A percentile compares a stretch with the other conserved stretches of the same genome.
Conservation (phyloP, 441 rosid genomes). For the Pelargonium fulgidum region DNA sequence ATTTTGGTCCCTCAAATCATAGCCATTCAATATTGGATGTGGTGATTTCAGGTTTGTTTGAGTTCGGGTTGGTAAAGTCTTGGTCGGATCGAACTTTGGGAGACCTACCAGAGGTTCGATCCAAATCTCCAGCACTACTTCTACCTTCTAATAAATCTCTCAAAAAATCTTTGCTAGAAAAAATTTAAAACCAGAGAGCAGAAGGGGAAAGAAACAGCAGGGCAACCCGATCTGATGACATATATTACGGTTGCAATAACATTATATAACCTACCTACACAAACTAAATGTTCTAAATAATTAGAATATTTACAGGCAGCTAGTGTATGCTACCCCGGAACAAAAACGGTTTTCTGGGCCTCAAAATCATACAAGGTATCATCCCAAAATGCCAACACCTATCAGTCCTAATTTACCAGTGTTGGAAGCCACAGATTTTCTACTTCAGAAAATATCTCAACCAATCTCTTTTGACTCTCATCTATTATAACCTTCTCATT, state of each 20-base stretch:
- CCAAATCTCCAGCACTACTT: no score
- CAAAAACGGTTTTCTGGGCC: constrained; percentile 35
- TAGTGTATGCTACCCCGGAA: constrained; percentile 26
- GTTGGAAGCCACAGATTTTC: constrained; percentile 24
- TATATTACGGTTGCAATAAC: not conserved
- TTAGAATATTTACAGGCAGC: constrained; percentile 33
- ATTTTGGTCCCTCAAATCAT: not conserved
- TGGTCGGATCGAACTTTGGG: no score
- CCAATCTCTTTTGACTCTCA: constrained; percentile 9
- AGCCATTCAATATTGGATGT: not conserved
- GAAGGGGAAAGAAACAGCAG: not conserved
- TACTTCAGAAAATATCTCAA: constrained; percentile 20
- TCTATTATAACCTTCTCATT: not conserved
- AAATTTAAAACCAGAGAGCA: no score
- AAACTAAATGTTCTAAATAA: constrained; percentile 17
- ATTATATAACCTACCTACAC: constrained; percentile 1
- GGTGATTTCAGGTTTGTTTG: no score
- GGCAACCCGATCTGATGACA: not conserved
- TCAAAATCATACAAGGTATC: constrained; percentile 30
- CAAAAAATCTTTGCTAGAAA: no score
- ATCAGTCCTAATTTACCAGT: constrained; percentile 23
- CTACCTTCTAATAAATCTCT: no score
- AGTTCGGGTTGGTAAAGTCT: no score
- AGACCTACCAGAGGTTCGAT: no score
- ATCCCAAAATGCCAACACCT: constrained; percentile 23